Base-by-base conservation (phyloP, 352 stramenopile genomes). In the Globisporangium parvum region DNA sequence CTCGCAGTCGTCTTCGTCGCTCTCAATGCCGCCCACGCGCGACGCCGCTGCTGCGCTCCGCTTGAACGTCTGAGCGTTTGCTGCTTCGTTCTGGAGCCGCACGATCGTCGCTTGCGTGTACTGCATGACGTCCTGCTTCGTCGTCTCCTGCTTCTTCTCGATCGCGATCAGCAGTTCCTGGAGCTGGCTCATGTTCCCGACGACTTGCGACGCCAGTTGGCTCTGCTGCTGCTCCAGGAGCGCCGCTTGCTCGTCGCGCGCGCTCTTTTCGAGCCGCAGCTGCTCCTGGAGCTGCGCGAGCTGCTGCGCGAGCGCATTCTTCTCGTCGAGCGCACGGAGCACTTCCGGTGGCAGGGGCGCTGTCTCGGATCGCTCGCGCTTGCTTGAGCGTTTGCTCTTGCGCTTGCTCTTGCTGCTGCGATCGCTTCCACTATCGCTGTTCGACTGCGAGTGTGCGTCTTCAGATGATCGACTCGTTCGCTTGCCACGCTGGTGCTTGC, bases 91-190 rank as follows among this genome's bases (percentile, higher is more conserved):
- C 51, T 85, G 69, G 31, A 84, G 55, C 1, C 65, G 66, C 3
- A 60, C 55, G 40, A 87, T 69, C 6, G 77, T 64, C 40, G 88
- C 69, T 42, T 88, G 70, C 1, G 77, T 86, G 50, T 85, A 86
- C 18, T 71, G 68, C 51, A 75, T 70, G 63, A 90, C 75, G 51
- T 91, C 83, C 15, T 79, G 69, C 53, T 85, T 85, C 17, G 63
- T 71, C 15, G 65, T 50, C 41, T 88, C 75, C 21, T 88, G 75
- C 33, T 87, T 86, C 46, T 60, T 70, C 45, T 93, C 77, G 26
- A 93, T 91, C 17, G 80, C 77, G 2, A 73, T 50, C 2, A 93
- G 62, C 21, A 73, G 71, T 1, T 63, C 42, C 47, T 91, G 78
- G 14, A 93, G 42, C 28, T 77, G 86, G 40, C 58, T 59, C 78